Evolutionary conservation across 192 early-diverging fungal genomes (phyloP), one percentile per base, ranked within the genome.

Genomic region (Coemansia brasiliensis): DNA sequence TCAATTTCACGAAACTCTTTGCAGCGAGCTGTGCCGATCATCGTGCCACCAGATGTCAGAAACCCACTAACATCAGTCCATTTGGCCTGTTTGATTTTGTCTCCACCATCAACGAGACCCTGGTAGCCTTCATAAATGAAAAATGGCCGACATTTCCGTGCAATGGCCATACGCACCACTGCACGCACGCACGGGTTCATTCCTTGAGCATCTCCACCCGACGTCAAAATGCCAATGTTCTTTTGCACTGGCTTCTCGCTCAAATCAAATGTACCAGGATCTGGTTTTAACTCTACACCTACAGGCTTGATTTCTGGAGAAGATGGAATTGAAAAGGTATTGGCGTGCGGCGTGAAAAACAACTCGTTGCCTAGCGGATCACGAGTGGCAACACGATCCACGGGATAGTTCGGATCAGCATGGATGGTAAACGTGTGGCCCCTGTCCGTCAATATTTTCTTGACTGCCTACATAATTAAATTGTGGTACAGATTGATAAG

Each of bases 141-240:
- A 72, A 84, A 98, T 3, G 93, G 88, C 22, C 89, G 81, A 72
- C 92, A 95, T 7, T 84, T 89, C 17, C 86, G 83, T 16, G 88
- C 82, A 59, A 96, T 87, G 1, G 92, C 87, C 61, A 92, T 87
- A 22, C 96, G 86, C 12, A 94, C 94, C 21, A 96, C 90, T 7
- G 90, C 86, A 21, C 96, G 82, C 24, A 98, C 96, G 21, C 88
- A 90, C 20, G 96, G 90, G 63, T 98, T 98, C 96, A 98, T 98
- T 22, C 96, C 96, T n/a, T 88, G 90, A 10, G 91, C 88, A 68
- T 98, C 96, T 27, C 96, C 96, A 26, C 96, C 96, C 35, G 88
- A 90, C 10, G 96, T 98, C 32, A 98, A 70, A 24, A 98, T 84
- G 24, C 92, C 96, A 80, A 98, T 94, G 67, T 86, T 88, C 74